Base-by-base conservation (phyloP, 1,284 basidiomycete genomes). In the Malassezia nana region DNA sequence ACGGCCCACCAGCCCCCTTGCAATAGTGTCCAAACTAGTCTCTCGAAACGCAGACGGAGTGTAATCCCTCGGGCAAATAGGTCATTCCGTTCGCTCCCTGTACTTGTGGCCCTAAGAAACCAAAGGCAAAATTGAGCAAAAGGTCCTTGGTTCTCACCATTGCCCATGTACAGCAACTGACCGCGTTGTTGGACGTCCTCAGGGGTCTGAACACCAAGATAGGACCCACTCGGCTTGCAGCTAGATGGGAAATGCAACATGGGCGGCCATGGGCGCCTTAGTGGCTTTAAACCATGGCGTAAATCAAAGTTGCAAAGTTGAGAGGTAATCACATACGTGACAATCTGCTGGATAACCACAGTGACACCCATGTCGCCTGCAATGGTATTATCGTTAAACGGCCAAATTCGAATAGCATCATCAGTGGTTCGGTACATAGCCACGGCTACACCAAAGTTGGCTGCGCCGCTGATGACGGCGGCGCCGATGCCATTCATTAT, bases 361-460 rank as follows among this genome's bases (percentile, higher is more conserved):
- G 69, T 72, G 15, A 72, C 67, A 7, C 69, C 69, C 67, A 72
- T 68, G 46, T 70, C 69, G 6, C 69, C 69, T 1, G 66, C 67
- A 10, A 72, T 59, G 0, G 69, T 69, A 22, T 66, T 62, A 1
- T 60, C 58, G 8, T 55, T 30, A n/a, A 69, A 58, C 1, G 58
- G 59, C 69, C 69, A 72, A 29, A 69, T 47, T 46, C 58, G 29
- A 42, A 67, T 58, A 4, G 31, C 35, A 13, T 30, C 46, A 4
- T 33, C 25, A 5, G 59, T 58, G 15, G 50, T 55, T 16, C 52
- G 58, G 46, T 65, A 72, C 29, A 64, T 60, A 10, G 64, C 66
- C 0, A 63, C 59, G 0, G 65, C 67, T 6, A 71, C 62, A 18
- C 64, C 68, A 50, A 72, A 72, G 47, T 72, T 72, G 63, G 69